phyloP scores from a whole-genome alignment of 2,329 filamentous ascomycete genomes.

The Ophiostoma ulmi region DNA sequence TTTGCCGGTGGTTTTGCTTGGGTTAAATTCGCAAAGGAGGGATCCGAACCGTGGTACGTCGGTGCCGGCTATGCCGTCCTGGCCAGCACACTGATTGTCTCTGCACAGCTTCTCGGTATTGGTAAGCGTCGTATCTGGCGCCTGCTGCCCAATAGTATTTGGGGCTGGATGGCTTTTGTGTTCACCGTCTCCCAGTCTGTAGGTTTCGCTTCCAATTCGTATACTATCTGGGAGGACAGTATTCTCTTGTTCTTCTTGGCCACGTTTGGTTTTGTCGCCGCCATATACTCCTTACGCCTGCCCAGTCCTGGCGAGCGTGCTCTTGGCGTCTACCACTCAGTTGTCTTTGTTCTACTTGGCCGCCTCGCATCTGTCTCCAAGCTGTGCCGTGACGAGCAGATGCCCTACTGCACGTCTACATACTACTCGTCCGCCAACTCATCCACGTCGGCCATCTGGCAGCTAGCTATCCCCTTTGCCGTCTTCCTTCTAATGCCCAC shows the following conservation, averaged over 20 bases:
- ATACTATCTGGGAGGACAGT: constrained; percentile 97
- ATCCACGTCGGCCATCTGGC: constrained; percentile 89
- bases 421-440: constrained; percentile 91
- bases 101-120: constrained; percentile 41
- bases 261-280: constrained; percentile 75
- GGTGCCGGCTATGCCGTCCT: constrained; percentile 42
- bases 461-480: constrained; percentile 73
- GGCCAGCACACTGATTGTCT: constrained; percentile 41
- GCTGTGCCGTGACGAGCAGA: constrained; percentile 94
- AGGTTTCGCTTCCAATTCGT: constrained; percentile 95
- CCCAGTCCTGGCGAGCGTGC: constrained; percentile 61
- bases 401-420: constrained; percentile 91
- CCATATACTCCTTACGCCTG: constrained; percentile 70
- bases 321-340: constrained; percentile 76
- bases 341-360: constrained; percentile 73
- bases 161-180: constrained; percentile 79
- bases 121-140: constrained; percentile 41
- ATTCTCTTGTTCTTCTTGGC: constrained; percentile 87
- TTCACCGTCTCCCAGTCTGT: constrained; percentile 84
- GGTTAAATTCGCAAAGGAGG: background rate
- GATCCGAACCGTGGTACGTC: constrained; percentile 36
- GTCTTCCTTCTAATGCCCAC: constrained; percentile 66
- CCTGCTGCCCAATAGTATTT: constrained; percentile 67
- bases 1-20: constrained; percentile 18
- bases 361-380: constrained; percentile 81